Evolutionary conservation across 208 protist species (phyloP), one percentile per base, ranked within the genome.

Genomic region (Acanthamoeba quina): DNA sequence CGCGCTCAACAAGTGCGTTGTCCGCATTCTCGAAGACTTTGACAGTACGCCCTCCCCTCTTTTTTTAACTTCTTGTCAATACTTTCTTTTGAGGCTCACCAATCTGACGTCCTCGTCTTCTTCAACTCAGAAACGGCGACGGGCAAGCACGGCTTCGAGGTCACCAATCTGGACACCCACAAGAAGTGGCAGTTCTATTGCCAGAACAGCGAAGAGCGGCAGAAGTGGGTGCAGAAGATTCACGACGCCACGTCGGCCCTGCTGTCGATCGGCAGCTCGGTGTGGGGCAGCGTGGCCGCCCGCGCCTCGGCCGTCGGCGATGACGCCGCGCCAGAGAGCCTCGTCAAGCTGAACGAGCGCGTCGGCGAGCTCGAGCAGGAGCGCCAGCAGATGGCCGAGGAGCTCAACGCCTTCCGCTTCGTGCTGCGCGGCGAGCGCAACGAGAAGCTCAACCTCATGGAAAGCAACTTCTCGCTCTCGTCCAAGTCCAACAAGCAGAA

Each of bases 101-200:
- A 58, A 0, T 17, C 54, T 5, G 54, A 58, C 54, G 17, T 66
- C 5, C 31, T 0, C 31, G 0, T 66, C 26, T 2, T 1, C 31
- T 47, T 76, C 70, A 15, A 34, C 11, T 29, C 37, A 82, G 72
- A 82, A 52, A 82, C 72, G 41, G 72, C 72, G 13, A 29, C 31
- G 44, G 72, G n/a, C 72, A 82, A 82, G 72, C 41, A 82, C 26
- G 72, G 72, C 29, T 82, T 82, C 44, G 72, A 82, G 26, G 2
- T 82, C 34, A 82, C 72, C 26, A 54, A 56, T 17, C 44, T 82
- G 41, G 72, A 82, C 44, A 52, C 72, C 17, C 72, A 82, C 34
- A 82, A 82, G 41, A 82, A 82, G 72, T 82, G 72, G 72, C 72
- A 82, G 72, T 82, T 82, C 21, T 82, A 82, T n/a, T 82, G 72